Evolutionary conservation across 768 basidiomycete genomes (phyloP).

Genomic region (Phlebiopsis gigantea): DNA sequence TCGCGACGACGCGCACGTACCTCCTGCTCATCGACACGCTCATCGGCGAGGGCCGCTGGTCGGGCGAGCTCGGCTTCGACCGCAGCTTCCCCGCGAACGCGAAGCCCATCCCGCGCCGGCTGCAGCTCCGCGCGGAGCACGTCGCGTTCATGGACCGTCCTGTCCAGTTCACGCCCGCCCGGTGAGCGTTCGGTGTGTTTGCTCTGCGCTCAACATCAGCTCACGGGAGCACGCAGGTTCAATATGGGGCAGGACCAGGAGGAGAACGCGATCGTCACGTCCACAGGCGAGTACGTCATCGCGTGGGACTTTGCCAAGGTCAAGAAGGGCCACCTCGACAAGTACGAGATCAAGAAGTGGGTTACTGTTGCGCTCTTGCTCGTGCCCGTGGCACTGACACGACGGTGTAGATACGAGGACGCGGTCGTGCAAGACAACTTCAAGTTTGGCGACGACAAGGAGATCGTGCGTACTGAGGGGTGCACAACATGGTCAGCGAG

Average conservation of each 20-base stretch:
- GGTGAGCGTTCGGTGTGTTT: slow-evolving; percentile 41
- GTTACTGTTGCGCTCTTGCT: slow-evolving; percentile 9
- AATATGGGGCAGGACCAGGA: slow-evolving; percentile 84
- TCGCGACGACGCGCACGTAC: slow-evolving; percentile 94
- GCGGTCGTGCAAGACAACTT: slow-evolving; percentile 96
- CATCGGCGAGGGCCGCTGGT: slow-evolving; percentile 86
- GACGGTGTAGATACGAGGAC: slow-evolving; percentile 58
- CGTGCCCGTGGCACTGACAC: not conserved
- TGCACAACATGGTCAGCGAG: not conserved
- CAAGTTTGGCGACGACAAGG: slow-evolving; percentile 94
- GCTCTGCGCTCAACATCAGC: not conserved
- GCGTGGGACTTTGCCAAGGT: slow-evolving; percentile 98
- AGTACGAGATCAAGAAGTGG: slow-evolving; percentile 89
- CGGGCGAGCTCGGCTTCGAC: slow-evolving; percentile 84
- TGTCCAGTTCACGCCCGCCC: slow-evolving; percentile 89
- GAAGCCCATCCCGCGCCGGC: slow-evolving; percentile 85
- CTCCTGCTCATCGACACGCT: slow-evolving; percentile 91
- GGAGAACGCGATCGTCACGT: slow-evolving; percentile 95
- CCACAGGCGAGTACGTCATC: slow-evolving; percentile 86
- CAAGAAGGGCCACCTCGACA: slow-evolving; percentile 85
- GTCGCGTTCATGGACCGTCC: slow-evolving; percentile 89
- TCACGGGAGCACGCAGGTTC: slow-evolving; percentile 51
- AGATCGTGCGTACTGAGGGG: slow-evolving; percentile 65
- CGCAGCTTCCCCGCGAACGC: slow-evolving; percentile 91
- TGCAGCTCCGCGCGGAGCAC: slow-evolving; percentile 88